Percentiles rank a stretch among this genome's conserved stretches.
Evolutionary conservation across 1,284 basidiomycete genomes (phyloP).

Genomic region (Ustilago crameri): DNA sequence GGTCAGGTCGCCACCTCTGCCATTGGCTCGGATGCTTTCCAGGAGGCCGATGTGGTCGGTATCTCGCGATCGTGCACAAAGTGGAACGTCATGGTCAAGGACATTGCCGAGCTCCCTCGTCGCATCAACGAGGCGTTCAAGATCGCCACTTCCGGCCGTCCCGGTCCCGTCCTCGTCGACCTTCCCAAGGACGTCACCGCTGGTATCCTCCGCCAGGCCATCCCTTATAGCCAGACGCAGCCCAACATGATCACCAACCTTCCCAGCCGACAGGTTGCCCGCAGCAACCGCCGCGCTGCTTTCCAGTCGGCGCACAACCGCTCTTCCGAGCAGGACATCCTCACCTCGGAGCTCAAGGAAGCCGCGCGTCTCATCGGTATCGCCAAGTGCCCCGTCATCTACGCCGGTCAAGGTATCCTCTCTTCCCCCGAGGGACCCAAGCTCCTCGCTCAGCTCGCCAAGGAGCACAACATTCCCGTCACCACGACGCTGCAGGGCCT

Average conservation of each 20-base stretch:
- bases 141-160: constrained; percentile 94
- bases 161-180: constrained; percentile 96
- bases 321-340: constrained; percentile 35
- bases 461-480: constrained; percentile 92
- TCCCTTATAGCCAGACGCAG: constrained; percentile 88
- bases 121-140: constrained; percentile 99
- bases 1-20: constrained; percentile 98
- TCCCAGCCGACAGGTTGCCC: constrained; percentile 63
- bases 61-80: constrained; percentile 97
- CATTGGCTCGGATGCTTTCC: constrained; percentile 97
- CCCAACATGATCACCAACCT: constrained; percentile 74
- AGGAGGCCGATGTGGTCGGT: constrained; percentile 95
- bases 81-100: constrained; percentile 99
- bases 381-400: constrained; percentile 90
- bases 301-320: constrained; percentile 29
- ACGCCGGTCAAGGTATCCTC: constrained; percentile 91
- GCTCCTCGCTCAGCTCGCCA: constrained; percentile 82
- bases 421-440: constrained; percentile 83
- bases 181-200: constrained; percentile 98
- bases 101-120: constrained; percentile 90
- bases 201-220: constrained; percentile 83
- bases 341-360: constrained; percentile 77
- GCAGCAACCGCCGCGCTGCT: constrained; percentile 46
- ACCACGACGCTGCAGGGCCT: constrained; percentile 96
- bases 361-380: constrained; percentile 91